These are phyloP conservation scores for Tylopilus plumbeoviolaceoides DNA, from an alignment of 768 basidiomycete genomes.

Conservation along the genomic window DNA sequence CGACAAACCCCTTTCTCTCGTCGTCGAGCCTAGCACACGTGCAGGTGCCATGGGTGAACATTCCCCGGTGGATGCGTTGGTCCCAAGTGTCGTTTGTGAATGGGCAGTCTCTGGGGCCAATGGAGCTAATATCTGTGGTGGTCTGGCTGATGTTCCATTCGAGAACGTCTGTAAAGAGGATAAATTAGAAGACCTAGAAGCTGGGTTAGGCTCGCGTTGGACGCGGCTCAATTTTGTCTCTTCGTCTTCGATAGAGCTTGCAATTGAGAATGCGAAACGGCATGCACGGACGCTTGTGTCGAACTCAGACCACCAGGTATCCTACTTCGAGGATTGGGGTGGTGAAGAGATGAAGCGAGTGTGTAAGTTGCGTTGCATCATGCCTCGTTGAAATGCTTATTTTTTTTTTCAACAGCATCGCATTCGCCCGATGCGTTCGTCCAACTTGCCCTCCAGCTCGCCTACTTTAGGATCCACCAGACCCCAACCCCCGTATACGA, in stretches of 20 bases:
- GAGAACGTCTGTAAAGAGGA: conserved; percentile 2
- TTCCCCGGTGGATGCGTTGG: conserved; percentile 83
- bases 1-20: conserved; percentile 81
- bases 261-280: conserved; percentile 54
- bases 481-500: conserved; percentile 88
- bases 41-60: conserved; percentile 90
- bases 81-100: conserved; percentile 83
- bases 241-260: conserved; percentile 53
- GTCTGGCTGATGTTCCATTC: conserved; percentile 42
- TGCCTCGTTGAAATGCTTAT: neutral
- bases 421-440: conserved; percentile 78
- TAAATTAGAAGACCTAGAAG: conserved; percentile 5
- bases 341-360: conserved; percentile 78
- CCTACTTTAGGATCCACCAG: conserved; percentile 78
- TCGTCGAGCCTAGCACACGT: conserved; percentile 81
- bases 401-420: conserved; percentile 34
- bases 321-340: conserved; percentile 83
- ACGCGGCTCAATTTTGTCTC: conserved; percentile 70
- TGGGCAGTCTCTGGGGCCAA: conserved; percentile 54
- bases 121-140: conserved; percentile 36
- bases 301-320: conserved; percentile 79
- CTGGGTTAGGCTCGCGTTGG: conserved; percentile 38
- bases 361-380: conserved; percentile 42
- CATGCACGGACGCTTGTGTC: conserved; percentile 57
- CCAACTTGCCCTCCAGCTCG: conserved; percentile 89